A percentile compares a stretch with the other conserved stretches of the same genome.
These are phyloP conservation scores for Coemansia sp. DNA, from an alignment of 192 early-diverging fungal genomes.

Conservation along the genomic window DNA sequence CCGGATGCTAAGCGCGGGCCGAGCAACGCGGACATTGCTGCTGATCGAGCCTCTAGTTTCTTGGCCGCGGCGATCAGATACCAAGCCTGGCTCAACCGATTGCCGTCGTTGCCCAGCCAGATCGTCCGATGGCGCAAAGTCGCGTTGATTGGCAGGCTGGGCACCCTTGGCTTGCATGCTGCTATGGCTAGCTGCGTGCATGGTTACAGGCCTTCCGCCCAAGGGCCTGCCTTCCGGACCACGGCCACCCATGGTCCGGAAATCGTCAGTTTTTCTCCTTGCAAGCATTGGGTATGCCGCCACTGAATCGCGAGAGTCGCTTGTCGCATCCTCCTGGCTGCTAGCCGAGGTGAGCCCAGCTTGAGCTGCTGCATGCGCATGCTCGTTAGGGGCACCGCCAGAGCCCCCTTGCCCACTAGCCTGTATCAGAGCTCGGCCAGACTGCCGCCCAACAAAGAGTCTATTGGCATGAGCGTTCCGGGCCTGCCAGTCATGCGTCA, in stretches of 20 bases:
- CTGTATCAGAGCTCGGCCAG: slow-evolving; percentile 8
- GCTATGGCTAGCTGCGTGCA: neutral
- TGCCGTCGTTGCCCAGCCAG: neutral
- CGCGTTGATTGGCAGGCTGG: neutral
- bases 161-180: neutral
- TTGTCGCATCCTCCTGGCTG: neutral
- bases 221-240: neutral
- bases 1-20: slow-evolving; percentile 33
- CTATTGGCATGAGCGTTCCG: slow-evolving; percentile 5
- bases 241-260: neutral
- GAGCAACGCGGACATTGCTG: slow-evolving; percentile 1
- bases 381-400: neutral
- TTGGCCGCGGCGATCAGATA: slow-evolving; percentile 4
- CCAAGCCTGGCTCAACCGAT: neutral
- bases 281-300: neutral
- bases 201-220: neutral
- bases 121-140: neutral
- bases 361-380: neutral
- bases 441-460: slow-evolving; percentile 14
- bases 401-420: neutral
- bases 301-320: neutral
- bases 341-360: neutral
- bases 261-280: neutral
- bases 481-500: slow-evolving; percentile 8
- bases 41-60: slow-evolving; percentile 13